Evolutionary conservation across 1,284 basidiomycete species (phyloP), one percentile per base, ranked within the genome.

Genomic region (Neotropicomus parvogracilis): DNA sequence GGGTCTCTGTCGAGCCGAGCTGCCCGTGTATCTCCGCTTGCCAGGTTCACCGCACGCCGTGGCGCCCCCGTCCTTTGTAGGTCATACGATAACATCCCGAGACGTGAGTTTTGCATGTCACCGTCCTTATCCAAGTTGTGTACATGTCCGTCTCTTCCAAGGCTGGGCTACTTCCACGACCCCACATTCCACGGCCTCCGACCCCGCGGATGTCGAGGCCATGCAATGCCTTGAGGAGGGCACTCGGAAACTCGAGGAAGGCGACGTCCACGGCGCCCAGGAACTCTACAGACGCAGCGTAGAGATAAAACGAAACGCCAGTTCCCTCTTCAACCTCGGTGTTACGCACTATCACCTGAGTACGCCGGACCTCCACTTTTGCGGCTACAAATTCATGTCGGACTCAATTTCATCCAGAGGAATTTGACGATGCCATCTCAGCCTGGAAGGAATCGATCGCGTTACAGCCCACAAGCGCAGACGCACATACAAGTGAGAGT

Each of bases 341-440:
- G 91, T 94, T 29, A 91, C 89, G 4, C 83, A 89, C 62, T 94
- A 92, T 66, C 91, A 93, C 66, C 78, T 91, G 39, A 91, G 89
- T 89, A 63, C 55, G 80, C 74, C 44, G 45, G 59, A 50, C 49
- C 52, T 43, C 31, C 31, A 44, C 50, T 53, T 54, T 53, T 33
- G 13, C 50, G 14, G 43, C 36, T 34, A 35, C 45, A 54, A 43
- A 49, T 53, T 46, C 41, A 51, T 32, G 48, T 56, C 54, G 41
- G 50, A 50, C 28, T 50, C 52, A 58, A 54, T 44, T 49, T 52
- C 44, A 34, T 52, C 13, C 63, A 93, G 90, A 92, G 77, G 88
- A 93, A 67, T 91, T 83, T 63, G 81, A 88, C 56, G 81, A 85
- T 41, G 91, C 91, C 16, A 94, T 95, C 49, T 71, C 78, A 36